Evolutionary conservation across 768 basidiomycete genomes (phyloP), one percentile per base, ranked within the genome.

Genomic region (Boletus reticulatus): DNA sequence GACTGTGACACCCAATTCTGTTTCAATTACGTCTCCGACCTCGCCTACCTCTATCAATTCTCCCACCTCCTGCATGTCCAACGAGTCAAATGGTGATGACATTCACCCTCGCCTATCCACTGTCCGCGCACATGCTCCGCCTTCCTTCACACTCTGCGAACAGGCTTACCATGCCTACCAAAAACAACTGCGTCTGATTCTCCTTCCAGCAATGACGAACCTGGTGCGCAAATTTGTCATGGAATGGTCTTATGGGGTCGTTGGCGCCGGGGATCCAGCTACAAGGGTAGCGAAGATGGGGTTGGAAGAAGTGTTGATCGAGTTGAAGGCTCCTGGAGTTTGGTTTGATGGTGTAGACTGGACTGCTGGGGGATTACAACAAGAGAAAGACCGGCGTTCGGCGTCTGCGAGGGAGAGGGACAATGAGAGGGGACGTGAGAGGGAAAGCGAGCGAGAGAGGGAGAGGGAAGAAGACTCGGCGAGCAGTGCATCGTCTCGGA

Each of bases 311-410:
- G 83, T 92, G 0, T 62, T 86, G 29, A 67, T 62, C 38, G 77
- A 80, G 45, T 57, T 92, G 54, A 74, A 84, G 39, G 80, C 84
- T 36, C 76, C 75, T 27, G 81, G 79, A 0, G 73, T 84, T 3
- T 91, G 89, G 89, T 86, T 82, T 54, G 84, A 89, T 50, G 88
- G 88, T 0, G 76, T 87, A 4, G 85, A 89, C 64, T 89, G 88
- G 85, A 53, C 64, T 19, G 61, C 67, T 38, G 71, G 62, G 24
- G 65, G 62, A 3, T 48, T 62, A 27, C 63, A 65, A 43, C 53
- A 59, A 22, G 49, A 59, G 12, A 43, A 78, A 43, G 79, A 80
- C 49, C 78, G 76, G 31, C 76, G 79, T 48, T 69, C 76, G 3
- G 71, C 72, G 4, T 48, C 58, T 17, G 6, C 48, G 3, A 7